Conservation (phyloP, 768 basidiomycete species). For the Paxillus involutus region DNA sequence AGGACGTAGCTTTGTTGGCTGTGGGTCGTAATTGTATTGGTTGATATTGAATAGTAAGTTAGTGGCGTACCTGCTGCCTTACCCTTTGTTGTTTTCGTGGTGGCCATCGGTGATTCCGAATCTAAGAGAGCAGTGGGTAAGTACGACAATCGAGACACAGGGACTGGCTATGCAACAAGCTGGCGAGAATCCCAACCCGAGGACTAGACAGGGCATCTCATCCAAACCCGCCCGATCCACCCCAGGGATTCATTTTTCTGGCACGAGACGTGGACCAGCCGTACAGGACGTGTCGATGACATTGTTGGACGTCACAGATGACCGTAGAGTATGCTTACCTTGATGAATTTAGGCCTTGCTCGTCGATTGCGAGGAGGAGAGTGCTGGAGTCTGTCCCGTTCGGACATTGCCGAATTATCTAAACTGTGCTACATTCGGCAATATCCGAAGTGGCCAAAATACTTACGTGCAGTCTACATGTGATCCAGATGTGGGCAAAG, state of each 20-base stretch:
- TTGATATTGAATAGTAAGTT: constrained; percentile 27
- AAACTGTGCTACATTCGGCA: too few relatives aligned
- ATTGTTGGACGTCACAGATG: neutral
- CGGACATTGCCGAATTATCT: constrained; percentile 24
- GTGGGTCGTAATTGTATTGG: neutral
- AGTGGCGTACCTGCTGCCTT: constrained; percentile 46
- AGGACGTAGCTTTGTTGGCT: constrained; percentile 28
- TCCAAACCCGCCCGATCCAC: constrained; percentile 18
- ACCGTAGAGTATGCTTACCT: constrained; percentile 18
- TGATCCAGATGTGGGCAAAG: too few relatives aligned
- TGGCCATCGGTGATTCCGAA: constrained; percentile 50
- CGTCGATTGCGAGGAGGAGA: constrained; percentile 15
- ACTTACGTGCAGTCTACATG: too few relatives aligned
- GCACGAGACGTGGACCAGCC: neutral
- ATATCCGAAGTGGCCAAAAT: too few relatives aligned
- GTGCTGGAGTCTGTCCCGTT: neutral
- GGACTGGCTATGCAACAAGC: neutral
- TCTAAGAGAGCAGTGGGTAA: constrained; percentile 11
- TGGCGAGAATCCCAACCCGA: neutral
- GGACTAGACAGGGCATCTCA: neutral
- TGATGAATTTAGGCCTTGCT: constrained; percentile 27
- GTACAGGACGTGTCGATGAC: neutral
- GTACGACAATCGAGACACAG: neutral
- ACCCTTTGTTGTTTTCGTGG: constrained; percentile 66
- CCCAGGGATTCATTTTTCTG: neutral